These are phyloP conservation scores for Didymella pomorum DNA, from an alignment of 2,329 filamentous ascomycete species.

Conservation along the genomic window DNA sequence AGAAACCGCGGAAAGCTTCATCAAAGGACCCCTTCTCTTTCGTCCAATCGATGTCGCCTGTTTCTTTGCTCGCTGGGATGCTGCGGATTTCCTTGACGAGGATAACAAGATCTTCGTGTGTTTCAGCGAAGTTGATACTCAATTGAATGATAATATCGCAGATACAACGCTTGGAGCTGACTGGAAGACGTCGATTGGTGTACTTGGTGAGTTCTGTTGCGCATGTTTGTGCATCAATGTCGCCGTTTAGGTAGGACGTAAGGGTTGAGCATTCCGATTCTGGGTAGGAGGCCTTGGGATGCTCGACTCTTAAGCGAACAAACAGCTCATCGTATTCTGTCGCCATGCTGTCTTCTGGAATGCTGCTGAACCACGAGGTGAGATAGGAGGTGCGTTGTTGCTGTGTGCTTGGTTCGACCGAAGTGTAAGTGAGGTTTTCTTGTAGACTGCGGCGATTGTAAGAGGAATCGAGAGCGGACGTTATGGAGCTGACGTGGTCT, in stretches of 20 bases:
- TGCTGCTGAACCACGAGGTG: not conserved
- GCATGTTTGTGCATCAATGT: not conserved
- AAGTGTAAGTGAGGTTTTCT: not conserved
- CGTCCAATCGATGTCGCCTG: not conserved
- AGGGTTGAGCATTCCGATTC: constrained; percentile 1
- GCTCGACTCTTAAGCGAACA: not conserved
- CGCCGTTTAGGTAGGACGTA: not conserved
- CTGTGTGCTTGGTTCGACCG: not conserved
- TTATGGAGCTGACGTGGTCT: not conserved
- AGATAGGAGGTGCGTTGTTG: not conserved
- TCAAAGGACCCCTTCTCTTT: not conserved
- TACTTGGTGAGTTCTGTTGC: constrained; percentile 3
- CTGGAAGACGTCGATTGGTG: constrained; percentile 1
- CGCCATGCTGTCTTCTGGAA: not conserved
- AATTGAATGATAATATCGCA: not conserved
- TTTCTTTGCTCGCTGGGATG: not conserved
- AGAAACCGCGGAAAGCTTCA: not conserved
- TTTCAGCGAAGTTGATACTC: not conserved
- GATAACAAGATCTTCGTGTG: not conserved
- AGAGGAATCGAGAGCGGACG: not conserved
- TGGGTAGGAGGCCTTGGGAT: not conserved
- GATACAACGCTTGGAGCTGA: not conserved
- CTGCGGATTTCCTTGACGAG: not conserved
- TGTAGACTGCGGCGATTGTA: not conserved
- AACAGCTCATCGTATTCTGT: not conserved